These are phyloP conservation scores for Pelargonium nanum DNA, from an alignment of 345 rosid genomes.

Conservation along the genomic window DNA sequence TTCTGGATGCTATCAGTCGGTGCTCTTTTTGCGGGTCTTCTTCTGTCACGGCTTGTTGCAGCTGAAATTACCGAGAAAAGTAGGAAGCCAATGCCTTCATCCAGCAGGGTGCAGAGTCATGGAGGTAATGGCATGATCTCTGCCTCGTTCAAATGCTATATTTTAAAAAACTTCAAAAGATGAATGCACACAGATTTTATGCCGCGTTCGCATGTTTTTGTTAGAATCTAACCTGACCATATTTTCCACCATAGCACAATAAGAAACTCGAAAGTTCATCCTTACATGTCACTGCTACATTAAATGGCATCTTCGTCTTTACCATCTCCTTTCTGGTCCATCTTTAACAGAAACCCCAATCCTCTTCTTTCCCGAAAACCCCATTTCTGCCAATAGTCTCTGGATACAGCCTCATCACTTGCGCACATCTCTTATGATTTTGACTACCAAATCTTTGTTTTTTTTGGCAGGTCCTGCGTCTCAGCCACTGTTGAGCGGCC, in stretches of 20 bases:
- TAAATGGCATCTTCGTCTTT: neutral
- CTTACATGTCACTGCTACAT: neutral
- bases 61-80: slow-evolving; percentile 37
- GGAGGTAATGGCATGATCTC: slow-evolving; percentile 37
- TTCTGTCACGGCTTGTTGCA: slow-evolving; percentile 49
- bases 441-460: too few species aligned
- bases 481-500: slow-evolving; percentile 23
- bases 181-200: too few species aligned
- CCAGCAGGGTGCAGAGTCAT: slow-evolving; percentile 12
- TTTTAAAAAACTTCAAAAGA: too few species aligned
- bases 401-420: too few species aligned
- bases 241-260: too few species aligned
- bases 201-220: too few species aligned
- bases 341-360: neutral
- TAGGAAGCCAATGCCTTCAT: slow-evolving; percentile 7
- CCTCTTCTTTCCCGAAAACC: too few species aligned
- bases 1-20: slow-evolving; percentile 60
- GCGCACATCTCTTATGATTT: too few species aligned
- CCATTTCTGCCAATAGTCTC: too few species aligned
- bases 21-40: slow-evolving; percentile 73
- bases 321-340: neutral
- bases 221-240: too few species aligned
- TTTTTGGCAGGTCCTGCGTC: slow-evolving; percentile 21
- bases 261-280: neutral
- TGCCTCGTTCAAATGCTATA: neutral